Evolutionary conservation across 1,284 basidiomycete genomes (phyloP), one percentile per base, ranked within the genome.

Genomic region (Boletellus dicymbophilus): DNA sequence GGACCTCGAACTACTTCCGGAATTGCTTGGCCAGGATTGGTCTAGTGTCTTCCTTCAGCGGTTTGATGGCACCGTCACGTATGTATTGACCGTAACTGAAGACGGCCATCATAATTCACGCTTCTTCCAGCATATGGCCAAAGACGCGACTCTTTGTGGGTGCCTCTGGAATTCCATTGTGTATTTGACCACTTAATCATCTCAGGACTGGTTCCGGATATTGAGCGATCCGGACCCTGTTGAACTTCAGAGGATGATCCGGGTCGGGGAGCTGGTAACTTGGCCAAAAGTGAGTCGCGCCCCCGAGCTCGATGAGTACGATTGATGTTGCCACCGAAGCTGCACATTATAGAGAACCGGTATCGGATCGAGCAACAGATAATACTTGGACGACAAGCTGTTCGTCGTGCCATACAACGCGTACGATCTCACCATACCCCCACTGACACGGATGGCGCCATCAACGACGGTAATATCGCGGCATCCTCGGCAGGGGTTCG

Each of bases 11-110:
- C 78, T 95, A 25, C 76, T 98, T 51, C 95, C 95, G 16, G 87
- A 93, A 52, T 62, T 97, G 9, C 73, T 95, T 11, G 94, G 94
- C 6, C 93, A 94, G 66, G 95, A 97, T 66, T 98, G 94, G 94
- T 93, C 91, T 3, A 89, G 89, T 55, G 92, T 98, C 7, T 98
- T 97, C 67, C 72, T 97, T 44, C 95, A 97, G 66, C 80, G 88
- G 44, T 94, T 93, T 60, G 90, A 92, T 65, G 87, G 90, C 7
- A 77, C 81, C 37, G 84, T 92, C 46, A 92, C 90, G 89, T 90
- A 72, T 64, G 86, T 74, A 18, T 10, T 23, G 4, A 20, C 30
- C 38, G 36, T 52, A 15, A 50, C 20, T 5, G 10, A 30, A 22
- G 38, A 30, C 37, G 16, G 16, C 37, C 26, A 54, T 28, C 25